Percentiles rank a stretch among this genome's conserved stretches.
These are phyloP conservation scores for Geotrichum histeridarum DNA, from an alignment of 1,139 yeast genomes.

Conservation along the genomic window DNA sequence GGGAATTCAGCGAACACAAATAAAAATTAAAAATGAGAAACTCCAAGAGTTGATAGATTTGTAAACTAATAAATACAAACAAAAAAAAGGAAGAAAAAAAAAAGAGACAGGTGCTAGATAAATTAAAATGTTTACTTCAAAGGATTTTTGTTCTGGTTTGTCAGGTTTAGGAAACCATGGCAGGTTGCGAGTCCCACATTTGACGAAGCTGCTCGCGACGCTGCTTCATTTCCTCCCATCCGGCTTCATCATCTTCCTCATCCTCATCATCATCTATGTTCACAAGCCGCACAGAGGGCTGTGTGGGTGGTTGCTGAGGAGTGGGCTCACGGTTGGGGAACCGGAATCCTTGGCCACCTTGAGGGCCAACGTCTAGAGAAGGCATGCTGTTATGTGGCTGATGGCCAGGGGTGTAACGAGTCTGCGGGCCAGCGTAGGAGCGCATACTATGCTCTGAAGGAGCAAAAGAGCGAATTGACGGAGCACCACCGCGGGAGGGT, in stretches of 20 bases:
- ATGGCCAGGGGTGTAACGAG: slow-evolving; percentile 8
- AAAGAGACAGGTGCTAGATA: not conserved
- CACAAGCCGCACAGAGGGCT: slow-evolving; percentile 3
- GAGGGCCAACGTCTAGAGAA: slow-evolving; percentile 4
- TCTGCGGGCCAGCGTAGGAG: slow-evolving; percentile 14
- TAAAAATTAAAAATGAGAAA: too few species aligned
- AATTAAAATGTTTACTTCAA: not conserved
- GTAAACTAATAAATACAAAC: too few species aligned
- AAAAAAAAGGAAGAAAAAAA: not conserved
- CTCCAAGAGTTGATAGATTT: too few species aligned
- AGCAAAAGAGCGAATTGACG: slow-evolving; percentile 27
- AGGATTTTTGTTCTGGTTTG: not conserved
- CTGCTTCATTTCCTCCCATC: slow-evolving; percentile 20
- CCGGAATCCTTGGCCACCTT: not conserved
- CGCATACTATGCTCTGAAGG: slow-evolving; percentile 25
- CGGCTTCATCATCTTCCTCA: slow-evolving; percentile 21
- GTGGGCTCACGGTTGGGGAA: slow-evolving; percentile 4
- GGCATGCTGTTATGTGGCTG: slow-evolving; percentile 11
- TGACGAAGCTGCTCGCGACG: slow-evolving; percentile 16
- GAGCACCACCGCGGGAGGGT: slow-evolving; percentile 23
- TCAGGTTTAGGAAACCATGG: slow-evolving; percentile 2
- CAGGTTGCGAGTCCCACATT: slow-evolving; percentile 18
- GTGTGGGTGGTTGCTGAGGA: slow-evolving; percentile 4
- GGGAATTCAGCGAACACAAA: too few species aligned
- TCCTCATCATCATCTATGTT: slow-evolving; percentile 18